These are phyloP conservation scores for Paraphaeosphaeria minitans DNA, from an alignment of 2,329 filamentous ascomycete genomes.

Conservation along the genomic window DNA sequence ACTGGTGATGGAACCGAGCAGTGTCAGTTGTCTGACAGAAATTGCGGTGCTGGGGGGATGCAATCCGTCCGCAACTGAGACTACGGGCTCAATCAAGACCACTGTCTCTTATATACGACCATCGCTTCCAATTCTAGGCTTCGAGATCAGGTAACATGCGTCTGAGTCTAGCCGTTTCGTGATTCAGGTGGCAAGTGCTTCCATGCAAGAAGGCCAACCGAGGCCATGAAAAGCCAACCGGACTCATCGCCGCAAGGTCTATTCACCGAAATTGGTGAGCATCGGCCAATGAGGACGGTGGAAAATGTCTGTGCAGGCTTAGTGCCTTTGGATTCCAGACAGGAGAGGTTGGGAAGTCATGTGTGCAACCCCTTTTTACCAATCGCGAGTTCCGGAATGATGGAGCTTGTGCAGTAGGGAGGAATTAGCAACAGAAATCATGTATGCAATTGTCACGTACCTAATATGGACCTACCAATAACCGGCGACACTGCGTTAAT, in stretches of 20 bases:
- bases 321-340: not conserved
- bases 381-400: not conserved
- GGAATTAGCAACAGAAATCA: not conserved
- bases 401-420: not conserved
- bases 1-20: not conserved
- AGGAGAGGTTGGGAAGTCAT: not conserved
- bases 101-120: not conserved
- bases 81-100: not conserved
- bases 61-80: not conserved
- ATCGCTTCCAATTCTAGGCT: not conserved
- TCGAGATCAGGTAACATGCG: not conserved
- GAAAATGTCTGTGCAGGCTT: not conserved
- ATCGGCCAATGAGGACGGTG: not conserved
- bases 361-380: not conserved
- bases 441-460: not conserved
- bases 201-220: not conserved
- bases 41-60: not conserved
- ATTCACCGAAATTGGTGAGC: not conserved
- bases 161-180: not conserved
- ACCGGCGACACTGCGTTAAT: not conserved
- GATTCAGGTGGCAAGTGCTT: not conserved
- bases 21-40: not conserved
- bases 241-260: not conserved
- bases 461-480: not conserved
- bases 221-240: not conserved